These are phyloP conservation scores for Taiwanofungus camphoratus DNA, from an alignment of 1,284 basidiomycete genomes.

Conservation along the genomic window DNA sequence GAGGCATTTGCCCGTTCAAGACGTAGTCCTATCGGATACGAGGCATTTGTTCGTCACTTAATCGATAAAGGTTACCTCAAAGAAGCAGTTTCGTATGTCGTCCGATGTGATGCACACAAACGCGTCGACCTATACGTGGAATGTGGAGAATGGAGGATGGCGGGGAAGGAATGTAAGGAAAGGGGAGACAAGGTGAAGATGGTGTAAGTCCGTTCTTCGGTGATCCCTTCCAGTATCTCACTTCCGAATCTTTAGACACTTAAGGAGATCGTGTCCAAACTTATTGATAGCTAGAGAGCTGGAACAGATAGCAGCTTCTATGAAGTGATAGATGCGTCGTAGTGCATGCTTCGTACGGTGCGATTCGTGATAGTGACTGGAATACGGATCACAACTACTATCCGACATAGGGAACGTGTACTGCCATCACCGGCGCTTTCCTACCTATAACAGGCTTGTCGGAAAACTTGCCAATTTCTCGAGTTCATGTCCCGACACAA, in stretches of 20 bases:
- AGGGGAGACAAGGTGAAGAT: conserved; percentile 75
- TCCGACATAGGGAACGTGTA: too few relatives aligned
- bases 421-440: too few relatives aligned
- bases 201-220: conserved; percentile 54
- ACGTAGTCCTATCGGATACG: conserved; percentile 93
- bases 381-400: too few relatives aligned
- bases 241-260: conserved; percentile 41
- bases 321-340: conserved; percentile 48
- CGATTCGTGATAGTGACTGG: too few relatives aligned
- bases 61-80: conserved; percentile 65
- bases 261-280: conserved; percentile 70
- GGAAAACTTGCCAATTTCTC: too few relatives aligned
- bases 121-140: conserved; percentile 82
- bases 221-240: conserved; percentile 4
- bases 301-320: conserved; percentile 59
- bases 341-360: background rate
- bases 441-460: too few relatives aligned
- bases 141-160: conserved; percentile 85
- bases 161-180: conserved; percentile 85
- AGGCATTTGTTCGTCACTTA: conserved; percentile 83
- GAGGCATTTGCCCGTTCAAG: conserved; percentile 81
- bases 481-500: too few relatives aligned
- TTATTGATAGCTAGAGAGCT: conserved; percentile 74
- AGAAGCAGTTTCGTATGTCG: conserved; percentile 73
- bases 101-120: conserved; percentile 77